Percentiles rank a stretch among this genome's conserved stretches.
phyloP scores from a whole-genome alignment of 192 early-diverging fungal genomes.

The Dispira parvispora region DNA sequence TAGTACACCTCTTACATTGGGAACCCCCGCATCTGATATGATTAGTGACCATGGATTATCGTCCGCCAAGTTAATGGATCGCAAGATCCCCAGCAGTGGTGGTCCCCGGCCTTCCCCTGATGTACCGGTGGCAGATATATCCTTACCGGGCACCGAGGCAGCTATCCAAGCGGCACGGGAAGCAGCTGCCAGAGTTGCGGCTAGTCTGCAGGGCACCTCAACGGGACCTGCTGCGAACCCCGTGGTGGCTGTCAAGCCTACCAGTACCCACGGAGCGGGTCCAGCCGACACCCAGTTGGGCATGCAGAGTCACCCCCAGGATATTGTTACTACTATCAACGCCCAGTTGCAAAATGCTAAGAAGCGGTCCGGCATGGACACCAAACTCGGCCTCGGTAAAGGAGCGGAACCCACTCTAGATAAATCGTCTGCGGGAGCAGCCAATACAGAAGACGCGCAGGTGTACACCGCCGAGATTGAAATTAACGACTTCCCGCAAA shows the following conservation, averaged over 20 bases:
- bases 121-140: not conserved
- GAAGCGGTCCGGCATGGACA: constrained; percentile 14
- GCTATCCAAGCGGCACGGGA: constrained; percentile 36
- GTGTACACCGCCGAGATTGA: constrained; percentile 61
- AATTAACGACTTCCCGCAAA: constrained; percentile 95
- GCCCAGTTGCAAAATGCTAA: constrained; percentile 26
- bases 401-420: not conserved
- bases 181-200: constrained; percentile 27
- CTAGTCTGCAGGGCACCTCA: not conserved
- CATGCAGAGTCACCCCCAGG: constrained; percentile 13
- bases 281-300: not conserved
- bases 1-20: not conserved
- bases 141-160: constrained; percentile 14
- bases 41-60: not conserved
- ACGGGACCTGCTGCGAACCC: constrained; percentile 21
- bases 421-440: not conserved
- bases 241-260: constrained; percentile 28
- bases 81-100: not conserved
- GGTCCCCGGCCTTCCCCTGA: constrained; percentile 16
- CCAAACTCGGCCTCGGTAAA: constrained; percentile 15
- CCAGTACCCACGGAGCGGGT: constrained; percentile 19
- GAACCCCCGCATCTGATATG: no score
- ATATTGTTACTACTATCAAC: constrained; percentile 40
- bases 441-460: not conserved
- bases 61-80: not conserved